Evolutionary conservation across 2,329 filamentous ascomycete genomes (phyloP), one percentile per base, ranked within the genome.

Genomic region (Aspergillus udagawae): DNA sequence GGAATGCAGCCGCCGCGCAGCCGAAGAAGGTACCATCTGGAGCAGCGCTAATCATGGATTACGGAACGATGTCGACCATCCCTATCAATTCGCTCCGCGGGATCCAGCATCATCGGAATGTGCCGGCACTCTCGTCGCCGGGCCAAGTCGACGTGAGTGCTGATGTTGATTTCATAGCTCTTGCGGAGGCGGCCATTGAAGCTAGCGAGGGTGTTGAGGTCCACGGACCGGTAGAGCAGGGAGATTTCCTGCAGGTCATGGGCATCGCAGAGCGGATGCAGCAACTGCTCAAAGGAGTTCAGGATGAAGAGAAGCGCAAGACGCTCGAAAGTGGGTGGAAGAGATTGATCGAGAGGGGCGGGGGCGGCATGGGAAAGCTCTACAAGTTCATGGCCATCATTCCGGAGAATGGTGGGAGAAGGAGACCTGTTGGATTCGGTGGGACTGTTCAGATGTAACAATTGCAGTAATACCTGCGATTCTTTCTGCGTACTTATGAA

Each of bases 351-450:
- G 92, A 96, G 72, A 81, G 86, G 45, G 88, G 90, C 0, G 88
- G 86, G 1, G 86, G 85, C 52, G 93, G 92, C 0, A 99, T 99
- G 94, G 94, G 94, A 0, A 92, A 88, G 77, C 79, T 96, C 23
- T 99, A 99, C 73, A 97, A 97, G 77, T 92, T 86, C 25, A 82
- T 99, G 82, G 90, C 92, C 12, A 91, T 99, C 66, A 71, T 97
- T 67, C 94, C 94, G 0, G 89, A 92, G 73, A 90, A 89, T 62
- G 83, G 81, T 38, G 87, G 89, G 1, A 82, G 79, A 59, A 85
- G 92, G 66, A 82, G 87, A 58, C 93, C 93, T 2, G 92, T 96
- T 54, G 94, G 94, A 0, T 97, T 99, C 78, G 94, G 94, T 0
- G 94, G 93, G 0, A 86, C 66, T 75, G 65, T 78, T 56, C 63